phyloP scores from a whole-genome alignment of 768 basidiomycete genomes.

The Mycena floridula region DNA sequence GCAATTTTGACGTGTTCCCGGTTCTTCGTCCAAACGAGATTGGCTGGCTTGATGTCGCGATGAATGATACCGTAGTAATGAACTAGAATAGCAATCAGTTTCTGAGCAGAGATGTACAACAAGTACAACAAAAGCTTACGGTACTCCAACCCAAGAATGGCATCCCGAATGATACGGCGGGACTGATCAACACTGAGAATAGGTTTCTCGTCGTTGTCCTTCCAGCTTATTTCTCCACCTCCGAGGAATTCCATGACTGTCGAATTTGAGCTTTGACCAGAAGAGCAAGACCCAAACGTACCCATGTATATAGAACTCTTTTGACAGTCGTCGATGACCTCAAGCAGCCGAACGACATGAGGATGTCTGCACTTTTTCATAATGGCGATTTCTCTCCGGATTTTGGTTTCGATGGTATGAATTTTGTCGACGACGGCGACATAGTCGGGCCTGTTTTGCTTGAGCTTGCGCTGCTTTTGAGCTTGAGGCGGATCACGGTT shows the following conservation, averaged over 20 bases:
- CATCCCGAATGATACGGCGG: constrained; percentile 85
- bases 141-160: constrained; percentile 92
- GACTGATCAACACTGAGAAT: constrained; percentile 80
- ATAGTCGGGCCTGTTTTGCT: constrained; percentile 31
- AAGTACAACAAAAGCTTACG: constrained; percentile 62
- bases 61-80: constrained; percentile 98
- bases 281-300: constrained; percentile 33
- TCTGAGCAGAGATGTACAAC: constrained; percentile 5
- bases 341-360: constrained; percentile 82
- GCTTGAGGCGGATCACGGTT: constrained; percentile 66
- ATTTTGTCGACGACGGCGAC: constrained; percentile 61
- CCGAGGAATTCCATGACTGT: constrained; percentile 94
- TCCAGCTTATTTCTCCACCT: constrained; percentile 94
- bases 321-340: constrained; percentile 91
- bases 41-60: constrained; percentile 98
- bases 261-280: constrained; percentile 1
- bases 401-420: constrained; percentile 73
- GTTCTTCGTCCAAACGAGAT: constrained; percentile 87
- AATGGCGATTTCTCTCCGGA: constrained; percentile 92
- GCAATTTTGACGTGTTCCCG: constrained; percentile 91
- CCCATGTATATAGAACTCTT: constrained; percentile 91
- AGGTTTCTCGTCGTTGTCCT: constrained; percentile 55
- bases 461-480: constrained; percentile 31
- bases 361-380: constrained; percentile 96
- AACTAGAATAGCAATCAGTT: constrained; percentile 40